Evolutionary conservation across 768 basidiomycete species (phyloP).

Genomic region (Mycena galericulata): DNA sequence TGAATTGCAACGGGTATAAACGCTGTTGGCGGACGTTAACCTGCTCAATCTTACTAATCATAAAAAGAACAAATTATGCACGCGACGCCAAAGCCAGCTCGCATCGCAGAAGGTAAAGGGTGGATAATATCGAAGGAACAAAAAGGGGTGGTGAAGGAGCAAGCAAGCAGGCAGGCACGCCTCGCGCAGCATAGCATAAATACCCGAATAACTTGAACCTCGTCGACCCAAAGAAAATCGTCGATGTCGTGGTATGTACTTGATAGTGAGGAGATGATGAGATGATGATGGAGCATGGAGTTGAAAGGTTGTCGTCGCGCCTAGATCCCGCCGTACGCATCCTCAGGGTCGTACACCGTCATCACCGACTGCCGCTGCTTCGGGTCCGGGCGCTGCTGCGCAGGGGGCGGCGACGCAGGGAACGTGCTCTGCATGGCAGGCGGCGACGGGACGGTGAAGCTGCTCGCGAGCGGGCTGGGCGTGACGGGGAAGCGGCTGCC

Average conservation of each 20-base stretch:
- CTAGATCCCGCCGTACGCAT: slow-evolving; percentile 80
- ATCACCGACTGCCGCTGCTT: slow-evolving; percentile 54
- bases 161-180: no score
- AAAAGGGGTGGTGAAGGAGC: no score
- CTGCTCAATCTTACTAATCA: slow-evolving; percentile 21
- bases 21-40: slow-evolving; percentile 5
- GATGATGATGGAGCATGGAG: no score
- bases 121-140: no score
- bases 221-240: background rate
- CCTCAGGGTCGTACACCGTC: slow-evolving; percentile 72
- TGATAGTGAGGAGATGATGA: no score
- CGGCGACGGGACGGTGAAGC: slow-evolving; percentile 39
- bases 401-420: slow-evolving; percentile 19
- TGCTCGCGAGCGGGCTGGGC: slow-evolving; percentile 55
- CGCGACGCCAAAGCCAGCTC: background rate
- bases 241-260: background rate
- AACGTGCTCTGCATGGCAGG: slow-evolving; percentile 26
- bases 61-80: background rate
- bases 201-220: no score
- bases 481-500: slow-evolving; percentile 50
- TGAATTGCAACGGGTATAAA: slow-evolving; percentile 3
- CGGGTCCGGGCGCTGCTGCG: slow-evolving; percentile 22
- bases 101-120: no score
- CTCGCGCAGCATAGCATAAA: no score
- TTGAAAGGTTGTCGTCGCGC: no score